A percentile compares a stretch with the other conserved stretches of the same genome.
These are phyloP conservation scores for Hanseniaspora vineae DNA, from an alignment of 805 yeast species.

Conservation along the genomic window DNA sequence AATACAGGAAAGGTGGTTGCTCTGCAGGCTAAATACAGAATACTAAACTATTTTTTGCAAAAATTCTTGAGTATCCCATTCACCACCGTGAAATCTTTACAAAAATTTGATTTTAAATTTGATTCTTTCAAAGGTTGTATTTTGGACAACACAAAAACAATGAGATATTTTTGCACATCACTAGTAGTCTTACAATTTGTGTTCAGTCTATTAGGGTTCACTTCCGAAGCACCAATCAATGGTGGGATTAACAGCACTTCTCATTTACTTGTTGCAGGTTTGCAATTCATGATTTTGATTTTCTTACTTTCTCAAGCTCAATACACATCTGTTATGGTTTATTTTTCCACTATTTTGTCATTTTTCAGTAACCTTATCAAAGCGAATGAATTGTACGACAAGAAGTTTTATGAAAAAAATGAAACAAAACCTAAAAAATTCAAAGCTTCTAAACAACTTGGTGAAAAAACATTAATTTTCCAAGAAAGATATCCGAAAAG, in stretches of 20 bases:
- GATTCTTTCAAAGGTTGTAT: constrained; percentile 4
- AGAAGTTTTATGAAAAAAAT: background rate
- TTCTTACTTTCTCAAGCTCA: constrained; percentile 28
- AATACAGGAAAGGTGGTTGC: constrained; percentile 1
- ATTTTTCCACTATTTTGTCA: constrained; percentile 26
- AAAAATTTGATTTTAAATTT: constrained; percentile 2
- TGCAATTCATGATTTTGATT: constrained; percentile 27
- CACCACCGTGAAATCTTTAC: constrained; percentile 4
- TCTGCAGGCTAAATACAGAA: constrained; percentile 1
- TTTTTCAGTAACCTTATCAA: constrained; percentile 9
- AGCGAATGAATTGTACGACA: background rate
- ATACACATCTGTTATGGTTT: constrained; percentile 26
- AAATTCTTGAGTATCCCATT: constrained; percentile 5
- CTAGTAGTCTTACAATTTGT: constrained; percentile 27
- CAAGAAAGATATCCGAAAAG: constrained; percentile 24
- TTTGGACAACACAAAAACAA: constrained; percentile 1
- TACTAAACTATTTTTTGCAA: constrained; percentile 1
- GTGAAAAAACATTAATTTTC: constrained; percentile 4
- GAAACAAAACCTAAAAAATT: background rate
- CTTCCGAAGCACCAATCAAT: constrained; percentile 11
- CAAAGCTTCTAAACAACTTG: background rate
- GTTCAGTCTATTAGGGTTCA: constrained; percentile 29
- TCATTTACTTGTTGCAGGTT: constrained; percentile 26
- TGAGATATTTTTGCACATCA: background rate
- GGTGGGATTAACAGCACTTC: constrained; percentile 29